Evolutionary conservation across 2,329 filamentous ascomycete genomes (phyloP).

Genomic region (Amesomyces nigricolor): DNA sequence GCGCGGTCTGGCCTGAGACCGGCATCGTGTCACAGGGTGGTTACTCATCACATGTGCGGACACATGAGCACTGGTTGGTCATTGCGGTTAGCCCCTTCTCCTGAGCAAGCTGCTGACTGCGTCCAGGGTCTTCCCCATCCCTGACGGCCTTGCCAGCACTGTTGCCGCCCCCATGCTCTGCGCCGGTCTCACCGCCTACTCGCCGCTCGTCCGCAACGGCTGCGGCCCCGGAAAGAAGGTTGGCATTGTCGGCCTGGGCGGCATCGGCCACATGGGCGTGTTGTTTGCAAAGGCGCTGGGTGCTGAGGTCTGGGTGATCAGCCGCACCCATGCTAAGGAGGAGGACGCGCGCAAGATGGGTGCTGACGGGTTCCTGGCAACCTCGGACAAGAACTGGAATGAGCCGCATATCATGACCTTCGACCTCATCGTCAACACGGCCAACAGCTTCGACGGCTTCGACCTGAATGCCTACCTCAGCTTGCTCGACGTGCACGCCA

Average conservation of each 20-base stretch:
- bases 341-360: constrained; percentile 54
- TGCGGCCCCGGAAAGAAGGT: constrained; percentile 74
- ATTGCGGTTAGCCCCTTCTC: neutral
- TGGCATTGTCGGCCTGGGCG: constrained; percentile 66
- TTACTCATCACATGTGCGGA: constrained; percentile 35
- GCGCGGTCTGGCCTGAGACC: constrained; percentile 43
- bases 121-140: constrained; percentile 62
- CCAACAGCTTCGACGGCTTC: constrained; percentile 63
- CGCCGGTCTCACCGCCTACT: constrained; percentile 75
- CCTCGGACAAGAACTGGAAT: constrained; percentile 53
- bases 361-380: constrained; percentile 55
- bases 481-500: constrained; percentile 74
- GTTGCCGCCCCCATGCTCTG: constrained; percentile 77
- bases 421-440: constrained; percentile 71
- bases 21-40: constrained; percentile 57
- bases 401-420: constrained; percentile 56
- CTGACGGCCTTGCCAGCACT: constrained; percentile 58
- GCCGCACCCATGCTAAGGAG: constrained; percentile 55
- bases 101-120: neutral
- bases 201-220: constrained; percentile 69
- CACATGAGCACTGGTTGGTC: constrained; percentile 65
- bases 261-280: constrained; percentile 65
- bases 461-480: constrained; percentile 67
- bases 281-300: constrained; percentile 64
- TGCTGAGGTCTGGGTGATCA: constrained; percentile 58